Evolutionary conservation across 768 basidiomycete species (phyloP), one percentile per base, ranked within the genome.

Genomic region (Amanita rubescens): DNA sequence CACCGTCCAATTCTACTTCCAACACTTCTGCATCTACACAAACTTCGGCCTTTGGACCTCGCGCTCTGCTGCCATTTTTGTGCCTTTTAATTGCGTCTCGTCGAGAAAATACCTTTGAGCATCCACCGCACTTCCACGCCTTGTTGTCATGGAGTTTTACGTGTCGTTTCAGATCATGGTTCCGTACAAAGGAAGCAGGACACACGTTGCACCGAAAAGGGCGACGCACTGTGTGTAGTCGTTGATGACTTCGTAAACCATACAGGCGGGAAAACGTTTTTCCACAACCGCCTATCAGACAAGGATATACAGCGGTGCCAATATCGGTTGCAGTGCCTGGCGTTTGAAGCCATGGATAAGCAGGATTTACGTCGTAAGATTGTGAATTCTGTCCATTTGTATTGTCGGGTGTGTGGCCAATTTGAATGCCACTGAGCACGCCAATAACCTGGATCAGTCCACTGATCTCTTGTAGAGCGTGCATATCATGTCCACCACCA

Each of bases 361-460:
- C 53, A 34, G 63, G 56, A 52, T 62, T 65, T 30, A 68, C 63
- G 20, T 67, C 61, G 56, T 62, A 67, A 5, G 62, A 45, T 51
- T 65, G 69, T 30, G 70, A 61, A 4, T 24, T 15, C 20, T 67
- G 68, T 54, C 67, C 63, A 35, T 59, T 43, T 32, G 61, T 62
- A 7, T 69, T 60, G n/a, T 75, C 68, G 51, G 71, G 65, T 45
- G 74, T 63, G 55, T 76, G 71, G 6, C 76, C 71, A 49, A 91
- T 90, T 59, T 82, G 85, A 39, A 88, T 83, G 1, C 84, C 86
- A 56, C 83, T 87, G 55, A 91, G 77, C 32, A 90, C 84, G 17
- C 87, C 87, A 41, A 91, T 76, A 57, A 90, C 85, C 60, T 90
- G 88, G 53, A 90, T 86, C 49, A 91, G 74, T n/a, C 85, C 86